Percentiles rank a stretch among this genome's conserved stretches.
phyloP scores from a whole-genome alignment of 2,329 filamentous ascomycete genomes.

The Didymella pinodella region DNA sequence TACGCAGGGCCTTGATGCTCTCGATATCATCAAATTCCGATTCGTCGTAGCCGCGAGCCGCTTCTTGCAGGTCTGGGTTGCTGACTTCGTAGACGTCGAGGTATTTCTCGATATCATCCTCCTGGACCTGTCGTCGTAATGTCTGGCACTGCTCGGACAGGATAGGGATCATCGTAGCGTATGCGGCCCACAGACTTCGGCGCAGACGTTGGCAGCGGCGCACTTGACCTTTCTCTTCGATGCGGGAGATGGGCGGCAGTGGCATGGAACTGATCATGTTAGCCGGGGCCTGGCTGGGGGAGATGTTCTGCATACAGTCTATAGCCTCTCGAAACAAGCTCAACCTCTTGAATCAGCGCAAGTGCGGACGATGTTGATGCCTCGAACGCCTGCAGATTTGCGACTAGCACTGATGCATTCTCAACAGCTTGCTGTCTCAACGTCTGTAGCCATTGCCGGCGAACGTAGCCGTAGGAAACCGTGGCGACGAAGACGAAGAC shows the following conservation, averaged over 20 bases:
- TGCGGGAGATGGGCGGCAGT: conserved; percentile 86
- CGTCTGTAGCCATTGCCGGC: conserved; percentile 82
- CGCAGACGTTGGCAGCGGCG: conserved; percentile 83
- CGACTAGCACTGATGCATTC: conserved; percentile 72
- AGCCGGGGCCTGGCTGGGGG: neutral
- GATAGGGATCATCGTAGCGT: conserved; percentile 73
- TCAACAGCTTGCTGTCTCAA: conserved; percentile 77
- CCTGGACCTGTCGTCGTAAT: conserved; percentile 77
- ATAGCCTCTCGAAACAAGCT: conserved; percentile 90
- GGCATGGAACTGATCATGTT: conserved; percentile 73
- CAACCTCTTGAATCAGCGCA: conserved; percentile 90
- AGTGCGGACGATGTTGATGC: conserved; percentile 77
- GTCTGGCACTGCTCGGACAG: conserved; percentile 74
- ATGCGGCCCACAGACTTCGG: conserved; percentile 73
- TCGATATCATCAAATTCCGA: conserved; percentile 77
- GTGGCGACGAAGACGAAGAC: conserved; percentile 63
- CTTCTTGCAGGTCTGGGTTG: conserved; percentile 57
- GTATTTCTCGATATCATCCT: conserved; percentile 87
- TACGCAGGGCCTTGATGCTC: conserved; percentile 78
- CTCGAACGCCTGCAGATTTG: conserved; percentile 82
- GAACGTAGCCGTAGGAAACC: conserved; percentile 74
- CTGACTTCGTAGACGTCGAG: conserved; percentile 72
- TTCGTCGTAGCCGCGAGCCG: conserved; percentile 63
- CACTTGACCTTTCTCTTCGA: conserved; percentile 82
- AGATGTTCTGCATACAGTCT: conserved; percentile 68